Evolutionary conservation across 768 basidiomycete species (phyloP).

Genomic region (Lanmaoa rubissima): DNA sequence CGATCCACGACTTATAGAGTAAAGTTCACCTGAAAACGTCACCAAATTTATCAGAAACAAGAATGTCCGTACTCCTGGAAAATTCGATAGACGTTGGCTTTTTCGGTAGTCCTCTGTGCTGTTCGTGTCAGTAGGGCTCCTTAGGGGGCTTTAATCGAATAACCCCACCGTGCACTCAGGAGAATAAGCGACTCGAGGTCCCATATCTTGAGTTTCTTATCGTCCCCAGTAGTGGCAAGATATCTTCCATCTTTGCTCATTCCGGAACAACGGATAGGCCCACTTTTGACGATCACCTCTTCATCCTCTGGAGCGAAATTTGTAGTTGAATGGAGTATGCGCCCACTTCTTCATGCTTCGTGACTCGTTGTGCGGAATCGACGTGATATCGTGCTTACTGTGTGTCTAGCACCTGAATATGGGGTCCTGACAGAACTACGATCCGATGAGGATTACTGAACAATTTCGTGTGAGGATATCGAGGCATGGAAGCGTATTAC

Average conservation of each 20-base stretch:
- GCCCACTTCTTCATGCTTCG: constrained; percentile 46
- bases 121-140: not conserved
- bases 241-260: constrained; percentile 44
- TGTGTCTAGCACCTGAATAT: constrained; percentile 58
- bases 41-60: constrained; percentile 93
- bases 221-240: constrained; percentile 68
- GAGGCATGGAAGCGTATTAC: constrained; percentile 30
- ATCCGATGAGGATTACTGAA: constrained; percentile 37
- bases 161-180: constrained; percentile 58
- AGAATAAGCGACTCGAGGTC: constrained; percentile 53
- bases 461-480: constrained; percentile 50
- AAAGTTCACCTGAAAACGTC: constrained; percentile 76
- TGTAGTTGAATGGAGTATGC: constrained; percentile 45
- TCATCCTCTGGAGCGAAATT: constrained; percentile 31
- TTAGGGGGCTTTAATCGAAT: not conserved
- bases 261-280: constrained; percentile 59
- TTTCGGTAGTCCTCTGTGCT: constrained; percentile 74
- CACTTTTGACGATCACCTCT: constrained; percentile 41
- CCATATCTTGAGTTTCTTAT: constrained; percentile 82
- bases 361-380: constrained; percentile 5
- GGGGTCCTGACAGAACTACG: constrained; percentile 55
- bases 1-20: not conserved
- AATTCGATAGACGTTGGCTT: constrained; percentile 71
- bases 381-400: constrained; percentile 39
- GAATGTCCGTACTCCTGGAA: constrained; percentile 59